These are phyloP conservation scores for Paramecium pentaurelia DNA, from an alignment of 73 alveolate species.

Conservation along the genomic window DNA sequence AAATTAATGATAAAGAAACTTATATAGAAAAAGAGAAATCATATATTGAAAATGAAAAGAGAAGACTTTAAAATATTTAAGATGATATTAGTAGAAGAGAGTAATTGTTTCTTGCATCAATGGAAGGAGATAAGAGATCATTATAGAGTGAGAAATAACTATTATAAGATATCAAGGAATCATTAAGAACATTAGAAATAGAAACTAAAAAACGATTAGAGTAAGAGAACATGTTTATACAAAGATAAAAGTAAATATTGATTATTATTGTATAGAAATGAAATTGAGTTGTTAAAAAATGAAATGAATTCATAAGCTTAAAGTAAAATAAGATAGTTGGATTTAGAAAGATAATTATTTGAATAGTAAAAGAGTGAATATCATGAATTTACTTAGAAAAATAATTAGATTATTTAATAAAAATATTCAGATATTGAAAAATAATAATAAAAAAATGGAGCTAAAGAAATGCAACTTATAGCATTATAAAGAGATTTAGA, in stretches of 20 bases:
- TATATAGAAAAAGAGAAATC: not conserved
- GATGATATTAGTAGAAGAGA: slow-evolving; percentile 29
- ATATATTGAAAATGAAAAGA: not conserved
- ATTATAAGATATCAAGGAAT: not conserved
- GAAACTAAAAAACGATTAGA: slow-evolving; percentile 14
- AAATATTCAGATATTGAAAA: slow-evolving; percentile 20
- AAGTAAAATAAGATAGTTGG: not conserved
- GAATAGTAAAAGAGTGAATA: not conserved
- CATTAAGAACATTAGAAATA: not conserved
- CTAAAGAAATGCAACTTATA: not conserved
- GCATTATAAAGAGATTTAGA: not conserved
- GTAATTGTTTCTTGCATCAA: not conserved
- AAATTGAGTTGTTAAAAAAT: not conserved
- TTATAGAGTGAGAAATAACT: not conserved
- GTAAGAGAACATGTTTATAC: not conserved
- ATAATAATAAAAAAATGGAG: not conserved
- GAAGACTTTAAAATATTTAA: not conserved
- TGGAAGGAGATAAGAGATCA: slow-evolving; percentile 7
- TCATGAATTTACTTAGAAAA: slow-evolving; percentile 18
- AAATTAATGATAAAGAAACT: not conserved
- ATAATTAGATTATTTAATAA: not conserved
- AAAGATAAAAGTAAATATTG: not conserved
- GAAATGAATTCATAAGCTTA: not conserved
- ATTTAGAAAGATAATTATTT: not conserved
- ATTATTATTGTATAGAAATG: not conserved